Percentiles rank a stretch among this genome's conserved stretches.
phyloP scores from a whole-genome alignment of 23 red algal species.

The Gracilaria vermiculophylla region DNA sequence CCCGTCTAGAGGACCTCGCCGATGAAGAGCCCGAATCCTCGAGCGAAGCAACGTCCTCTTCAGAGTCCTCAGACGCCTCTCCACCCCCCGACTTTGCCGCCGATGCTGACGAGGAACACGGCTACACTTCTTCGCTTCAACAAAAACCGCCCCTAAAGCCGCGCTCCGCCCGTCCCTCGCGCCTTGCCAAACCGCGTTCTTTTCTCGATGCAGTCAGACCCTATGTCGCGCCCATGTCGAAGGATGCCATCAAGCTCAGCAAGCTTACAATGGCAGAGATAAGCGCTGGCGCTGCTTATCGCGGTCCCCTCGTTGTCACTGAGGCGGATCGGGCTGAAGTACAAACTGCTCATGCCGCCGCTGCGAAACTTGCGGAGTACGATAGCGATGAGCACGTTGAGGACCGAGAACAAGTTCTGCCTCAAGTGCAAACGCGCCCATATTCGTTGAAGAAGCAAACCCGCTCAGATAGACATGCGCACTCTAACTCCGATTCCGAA shows the following conservation, averaged over 20 bases:
- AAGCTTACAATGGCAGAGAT: conserved; percentile 14
- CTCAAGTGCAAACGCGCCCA: not conserved
- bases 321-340: not conserved
- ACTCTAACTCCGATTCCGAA: not conserved
- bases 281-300: not conserved
- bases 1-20: conserved; percentile 9
- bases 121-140: not conserved
- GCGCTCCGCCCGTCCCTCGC: not conserved
- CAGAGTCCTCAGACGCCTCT: not conserved
- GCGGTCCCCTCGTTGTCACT: not conserved
- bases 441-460: not conserved
- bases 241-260: not conserved
- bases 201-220: not conserved
- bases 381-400: not conserved
- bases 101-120: conserved; percentile 9
- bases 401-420: not conserved
- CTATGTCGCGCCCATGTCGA: not conserved
- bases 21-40: conserved; percentile 11
- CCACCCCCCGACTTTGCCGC: conserved; percentile 7
- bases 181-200: conserved; percentile 6
- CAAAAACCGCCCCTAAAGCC: not conserved
- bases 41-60: not conserved
- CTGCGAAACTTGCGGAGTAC: not conserved
- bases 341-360: not conserved
- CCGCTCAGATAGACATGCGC: not conserved